Base-by-base conservation (phyloP, 2,329 filamentous ascomycete species). In the Fusarium nisikadoi region DNA sequence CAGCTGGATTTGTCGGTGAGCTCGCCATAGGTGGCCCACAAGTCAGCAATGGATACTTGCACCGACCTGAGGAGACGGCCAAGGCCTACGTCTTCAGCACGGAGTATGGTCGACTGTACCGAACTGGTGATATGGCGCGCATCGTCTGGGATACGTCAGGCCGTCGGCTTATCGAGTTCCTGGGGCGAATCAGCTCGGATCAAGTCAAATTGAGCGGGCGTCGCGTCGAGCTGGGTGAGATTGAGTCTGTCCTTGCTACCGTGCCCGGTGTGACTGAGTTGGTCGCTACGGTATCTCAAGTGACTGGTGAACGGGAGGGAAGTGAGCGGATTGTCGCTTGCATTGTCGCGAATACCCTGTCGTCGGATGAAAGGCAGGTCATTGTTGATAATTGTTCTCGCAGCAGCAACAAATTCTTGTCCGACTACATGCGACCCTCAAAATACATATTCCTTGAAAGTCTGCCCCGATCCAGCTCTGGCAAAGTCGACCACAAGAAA, bases 1-100 rank as follows among this genome's bases (percentile, higher is more conserved):
- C 92, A 0, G 80, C 86, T n/a, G 93, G 93, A 13, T 90, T 88
- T 38, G 82, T 92, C 29, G 94, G 94, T 12, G 93, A 96, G 79
- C 84, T 95, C 10, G 94, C 92, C 75, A 94, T 95, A 78, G 93
- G 92, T 25, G 94, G 93, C 13, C 88, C 92, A 59, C 93, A 96
- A 80, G 88, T 96, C 12, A 72, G 71, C 55, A 87, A 87, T 45
- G 93, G 92, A 7, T 95, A 94, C 76, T 83, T 94, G 43, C 88
- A 90, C 61, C 83, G 86, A 75, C 86, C 88, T 0, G 85, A 87
- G 12, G 82, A 92, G 53, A 92, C 91, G 2, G 80, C 83, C n/a
- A 59, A 50, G 36, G 56, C 56, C 25, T 59, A 59, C 36, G 45
- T 59, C 27, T n/a, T 16, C 17, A 59, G 35, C 23, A 6, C 14